Percentiles rank a stretch among this genome's conserved stretches.
Evolutionary conservation across 495 filamentous ascomycete species (phyloP).

Genomic region (Bacidia rubella): DNA sequence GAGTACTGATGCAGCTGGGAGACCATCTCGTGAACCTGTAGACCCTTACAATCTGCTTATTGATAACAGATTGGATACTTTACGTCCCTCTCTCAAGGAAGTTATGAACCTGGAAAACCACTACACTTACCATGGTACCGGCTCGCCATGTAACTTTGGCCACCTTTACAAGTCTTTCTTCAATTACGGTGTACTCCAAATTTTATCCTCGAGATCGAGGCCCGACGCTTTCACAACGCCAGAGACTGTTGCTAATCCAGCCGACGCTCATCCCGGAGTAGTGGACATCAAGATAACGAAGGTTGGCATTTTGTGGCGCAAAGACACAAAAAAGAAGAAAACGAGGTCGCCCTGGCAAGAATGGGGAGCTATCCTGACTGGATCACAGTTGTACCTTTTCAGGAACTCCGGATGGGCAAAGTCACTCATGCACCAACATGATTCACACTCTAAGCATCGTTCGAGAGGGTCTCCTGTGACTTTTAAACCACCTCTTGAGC

Average conservation of each 20-base stretch:
- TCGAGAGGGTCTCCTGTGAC: slow-evolving; percentile 56
- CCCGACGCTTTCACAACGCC: slow-evolving; percentile 91
- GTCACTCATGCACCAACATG: slow-evolving; percentile 71
- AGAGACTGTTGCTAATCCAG: slow-evolving; percentile 66
- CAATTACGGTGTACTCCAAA: slow-evolving; percentile 81
- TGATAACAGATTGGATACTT: slow-evolving; percentile 66
- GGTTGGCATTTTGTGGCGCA: slow-evolving; percentile 90
- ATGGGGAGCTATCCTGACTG: slow-evolving; percentile 91
- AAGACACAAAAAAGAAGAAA: slow-evolving; percentile 88
- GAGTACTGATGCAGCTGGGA: slow-evolving; percentile 50
- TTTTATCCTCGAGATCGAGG: slow-evolving; percentile 79
- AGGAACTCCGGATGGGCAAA: slow-evolving; percentile 88
- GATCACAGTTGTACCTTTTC: slow-evolving; percentile 94
- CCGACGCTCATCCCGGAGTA: slow-evolving; percentile 79
- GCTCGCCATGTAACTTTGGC: slow-evolving; percentile 55
- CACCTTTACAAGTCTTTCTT: slow-evolving; percentile 77
- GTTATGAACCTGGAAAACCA: slow-evolving; percentile 87
- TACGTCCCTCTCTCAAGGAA: slow-evolving; percentile 77
- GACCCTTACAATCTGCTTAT: slow-evolving; percentile 92
- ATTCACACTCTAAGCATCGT: slow-evolving; percentile 58
- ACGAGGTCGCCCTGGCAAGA: slow-evolving; percentile 94
- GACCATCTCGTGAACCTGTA: slow-evolving; percentile 65
- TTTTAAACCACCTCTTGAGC: slow-evolving; percentile 75
- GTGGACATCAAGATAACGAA: slow-evolving; percentile 97
- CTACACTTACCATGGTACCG: slow-evolving; percentile 73